Conservation (phyloP, 352 stramenopile species). For the Pythium rhizo-oryzae region DNA sequence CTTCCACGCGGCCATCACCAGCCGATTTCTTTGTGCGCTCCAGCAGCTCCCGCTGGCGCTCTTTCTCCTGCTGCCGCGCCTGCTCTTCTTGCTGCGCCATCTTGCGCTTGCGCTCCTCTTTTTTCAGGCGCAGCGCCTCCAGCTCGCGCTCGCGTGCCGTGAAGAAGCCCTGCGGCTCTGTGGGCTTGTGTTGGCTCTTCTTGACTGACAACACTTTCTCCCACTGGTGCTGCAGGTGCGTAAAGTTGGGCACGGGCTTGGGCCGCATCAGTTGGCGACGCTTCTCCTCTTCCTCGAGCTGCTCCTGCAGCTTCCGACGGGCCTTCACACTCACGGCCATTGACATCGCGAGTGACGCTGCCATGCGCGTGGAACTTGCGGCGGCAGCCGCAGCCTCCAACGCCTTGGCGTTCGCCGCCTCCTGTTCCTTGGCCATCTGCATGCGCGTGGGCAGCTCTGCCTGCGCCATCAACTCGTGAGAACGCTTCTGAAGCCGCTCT, state of each 20-base stretch:
- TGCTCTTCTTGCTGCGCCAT: conserved; percentile 44
- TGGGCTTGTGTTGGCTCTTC: conserved; percentile 35
- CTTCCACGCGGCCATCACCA: conserved; percentile 7
- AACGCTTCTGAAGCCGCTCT: conserved; percentile 53
- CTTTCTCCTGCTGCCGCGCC: conserved; percentile 28
- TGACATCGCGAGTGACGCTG: not conserved
- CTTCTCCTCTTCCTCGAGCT: conserved; percentile 40
- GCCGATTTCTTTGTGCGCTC: conserved; percentile 29
- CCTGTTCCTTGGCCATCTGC: conserved; percentile 30
- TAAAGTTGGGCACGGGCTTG: conserved; percentile 70
- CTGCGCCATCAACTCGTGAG: conserved; percentile 44
- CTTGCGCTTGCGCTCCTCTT: conserved; percentile 49
- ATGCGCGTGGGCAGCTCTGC: conserved; percentile 57
- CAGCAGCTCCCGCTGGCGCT: conserved; percentile 42
- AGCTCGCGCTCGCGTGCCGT: conserved; percentile 42
- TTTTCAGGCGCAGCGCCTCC: conserved; percentile 44
- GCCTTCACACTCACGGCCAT: conserved; percentile 48
- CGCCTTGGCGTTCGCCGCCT: conserved; percentile 11
- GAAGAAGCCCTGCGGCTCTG: conserved; percentile 51
- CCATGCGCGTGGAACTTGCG: conserved; percentile 2
- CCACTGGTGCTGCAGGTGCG: conserved; percentile 59
- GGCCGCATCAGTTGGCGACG: conserved; percentile 30
- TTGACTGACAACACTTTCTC: conserved; percentile 40
- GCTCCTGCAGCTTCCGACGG: conserved; percentile 49
- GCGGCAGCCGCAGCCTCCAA: not conserved